Evolutionary conservation across 805 yeast species (phyloP).

Genomic region (Lipomyces oligophaga): DNA sequence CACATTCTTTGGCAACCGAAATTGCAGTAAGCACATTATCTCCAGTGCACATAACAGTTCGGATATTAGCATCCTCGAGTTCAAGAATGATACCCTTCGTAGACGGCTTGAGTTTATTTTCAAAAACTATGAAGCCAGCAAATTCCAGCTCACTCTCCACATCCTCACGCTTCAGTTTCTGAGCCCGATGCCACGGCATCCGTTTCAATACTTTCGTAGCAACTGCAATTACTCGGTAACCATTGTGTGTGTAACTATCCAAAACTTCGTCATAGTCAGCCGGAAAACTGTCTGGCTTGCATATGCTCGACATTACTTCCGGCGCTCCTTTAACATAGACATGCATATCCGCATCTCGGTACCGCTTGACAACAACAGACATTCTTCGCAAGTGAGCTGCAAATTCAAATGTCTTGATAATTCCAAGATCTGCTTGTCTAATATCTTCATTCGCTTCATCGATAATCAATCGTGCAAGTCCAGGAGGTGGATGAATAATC

Average conservation of each 20-base stretch:
- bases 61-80: conserved; percentile 62
- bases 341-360: conserved; percentile 41
- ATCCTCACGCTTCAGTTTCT: conserved; percentile 53
- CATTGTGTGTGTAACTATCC: conserved; percentile 84
- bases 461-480: conserved; percentile 25
- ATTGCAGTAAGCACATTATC: conserved; percentile 93
- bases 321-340: conserved; percentile 95
- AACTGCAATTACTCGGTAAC: conserved; percentile 93
- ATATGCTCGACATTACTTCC: conserved; percentile 78
- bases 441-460: conserved; percentile 30
- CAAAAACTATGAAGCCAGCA: conserved; percentile 87
- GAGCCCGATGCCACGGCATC: conserved; percentile 49
- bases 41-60: conserved; percentile 96
- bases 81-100: conserved; percentile 59
- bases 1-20: conserved; percentile 85
- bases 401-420: conserved; percentile 69
- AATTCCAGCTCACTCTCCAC: conserved; percentile 70
- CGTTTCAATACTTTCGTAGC: conserved; percentile 57
- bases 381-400: conserved; percentile 80
- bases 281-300: conserved; percentile 70
- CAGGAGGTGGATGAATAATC: conserved; percentile 35
- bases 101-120: conserved; percentile 75
- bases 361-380: conserved; percentile 69
- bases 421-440: conserved; percentile 39
- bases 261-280: conserved; percentile 65